A percentile compares a stretch with the other conserved stretches of the same genome.
Conservation (phyloP, 2,329 filamentous ascomycete species). For the Fusarium sp. region DNA sequence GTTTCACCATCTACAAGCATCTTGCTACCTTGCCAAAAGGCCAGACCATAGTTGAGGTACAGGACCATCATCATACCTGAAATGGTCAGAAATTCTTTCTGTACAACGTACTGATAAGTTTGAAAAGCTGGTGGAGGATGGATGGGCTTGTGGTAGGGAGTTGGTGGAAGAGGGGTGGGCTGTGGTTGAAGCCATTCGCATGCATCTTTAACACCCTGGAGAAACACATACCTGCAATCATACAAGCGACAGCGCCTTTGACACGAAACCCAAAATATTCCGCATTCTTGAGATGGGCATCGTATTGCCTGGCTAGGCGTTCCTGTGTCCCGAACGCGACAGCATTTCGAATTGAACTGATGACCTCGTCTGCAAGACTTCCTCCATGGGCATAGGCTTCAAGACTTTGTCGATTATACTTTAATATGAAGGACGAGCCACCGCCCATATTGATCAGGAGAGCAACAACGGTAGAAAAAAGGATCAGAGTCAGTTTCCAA, state of each 20-base stretch:
- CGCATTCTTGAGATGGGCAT: conserved; percentile 74
- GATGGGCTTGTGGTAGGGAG: neutral
- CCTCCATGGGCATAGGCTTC: conserved; percentile 84
- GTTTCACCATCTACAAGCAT: conserved; percentile 75
- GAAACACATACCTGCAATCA: conserved; percentile 76
- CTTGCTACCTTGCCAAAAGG: conserved; percentile 86
- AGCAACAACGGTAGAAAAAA: conserved; percentile 81
- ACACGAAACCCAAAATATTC: conserved; percentile 79
- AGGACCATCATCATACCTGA: conserved; percentile 83
- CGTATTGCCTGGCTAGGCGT: conserved; percentile 87
- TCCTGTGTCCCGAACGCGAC: conserved; percentile 94
- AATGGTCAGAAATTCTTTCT: conserved; percentile 64
- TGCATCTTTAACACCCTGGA: neutral
- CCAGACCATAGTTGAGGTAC: conserved; percentile 86
- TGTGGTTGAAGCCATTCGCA: neutral
- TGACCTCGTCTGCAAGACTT: conserved; percentile 90
- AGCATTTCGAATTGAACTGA: conserved; percentile 91
- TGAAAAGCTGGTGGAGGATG: neutral
- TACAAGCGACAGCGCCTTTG: conserved; percentile 75
- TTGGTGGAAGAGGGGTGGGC: neutral
- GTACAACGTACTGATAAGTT: neutral
- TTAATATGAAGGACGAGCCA: conserved; percentile 78
- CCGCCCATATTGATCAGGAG: conserved; percentile 80
- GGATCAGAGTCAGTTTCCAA: conserved; percentile 92
- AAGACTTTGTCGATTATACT: conserved; percentile 80